phyloP scores from a whole-genome alignment of 2,329 filamentous ascomycete species.

The Ceratocystiopsis sp. region DNA sequence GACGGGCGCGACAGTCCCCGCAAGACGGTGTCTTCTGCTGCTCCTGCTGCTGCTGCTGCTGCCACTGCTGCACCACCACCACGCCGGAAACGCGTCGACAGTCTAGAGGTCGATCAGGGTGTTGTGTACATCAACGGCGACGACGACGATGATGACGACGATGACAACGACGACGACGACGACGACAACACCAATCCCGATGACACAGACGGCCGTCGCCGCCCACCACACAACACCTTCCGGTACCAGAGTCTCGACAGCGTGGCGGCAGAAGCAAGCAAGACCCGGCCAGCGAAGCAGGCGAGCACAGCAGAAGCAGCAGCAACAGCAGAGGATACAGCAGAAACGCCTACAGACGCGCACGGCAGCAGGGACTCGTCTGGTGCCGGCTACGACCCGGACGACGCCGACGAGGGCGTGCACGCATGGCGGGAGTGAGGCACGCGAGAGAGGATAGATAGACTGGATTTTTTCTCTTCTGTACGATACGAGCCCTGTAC shows the following conservation, averaged over 20 bases:
- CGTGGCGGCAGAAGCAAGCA: slow-evolving; percentile 15
- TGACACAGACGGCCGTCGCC: neutral
- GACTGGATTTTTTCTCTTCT: no score
- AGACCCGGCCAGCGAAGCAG: neutral
- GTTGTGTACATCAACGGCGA: slow-evolving; percentile 12
- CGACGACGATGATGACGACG: slow-evolving; percentile 14
- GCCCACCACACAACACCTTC: slow-evolving; percentile 15
- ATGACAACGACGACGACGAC: slow-evolving; percentile 17
- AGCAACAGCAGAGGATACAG: slow-evolving; percentile 24
- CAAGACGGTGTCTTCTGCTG: no score
- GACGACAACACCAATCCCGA: slow-evolving; percentile 14
- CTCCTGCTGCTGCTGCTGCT: no score
- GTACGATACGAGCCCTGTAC: no score
- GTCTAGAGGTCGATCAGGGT: no score
- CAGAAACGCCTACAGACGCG: slow-evolving; percentile 38
- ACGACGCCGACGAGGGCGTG: neutral
- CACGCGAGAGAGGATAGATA: no score
- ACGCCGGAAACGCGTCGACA: no score
- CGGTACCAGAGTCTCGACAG: slow-evolving; percentile 39
- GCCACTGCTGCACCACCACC: no score
- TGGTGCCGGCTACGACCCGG: neutral
- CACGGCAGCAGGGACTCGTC: slow-evolving; percentile 10
- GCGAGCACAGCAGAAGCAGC: neutral
- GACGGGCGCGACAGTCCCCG: no score
- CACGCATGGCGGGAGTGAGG: neutral